Evolutionary conservation across 768 basidiomycete species (phyloP).

Genomic region (Agrocybe chaxingu): DNA sequence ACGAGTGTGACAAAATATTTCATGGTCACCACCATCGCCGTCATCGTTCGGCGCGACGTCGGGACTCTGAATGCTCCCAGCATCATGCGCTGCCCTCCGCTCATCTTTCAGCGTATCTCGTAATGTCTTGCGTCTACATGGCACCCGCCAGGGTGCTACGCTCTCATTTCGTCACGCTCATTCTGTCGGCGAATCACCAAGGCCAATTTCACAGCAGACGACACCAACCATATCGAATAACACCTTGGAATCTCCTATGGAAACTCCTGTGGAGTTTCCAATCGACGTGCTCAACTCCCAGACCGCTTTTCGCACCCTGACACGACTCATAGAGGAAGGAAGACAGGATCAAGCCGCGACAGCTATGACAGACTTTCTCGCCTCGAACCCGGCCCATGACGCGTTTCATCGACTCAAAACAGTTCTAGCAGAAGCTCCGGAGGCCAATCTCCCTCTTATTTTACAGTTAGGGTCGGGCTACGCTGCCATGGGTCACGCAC

Average conservation of each 20-base stretch:
- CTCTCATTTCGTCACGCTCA: slow-evolving; percentile 8
- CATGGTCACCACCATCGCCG: slow-evolving; percentile 4
- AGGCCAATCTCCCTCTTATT: slow-evolving; percentile 33
- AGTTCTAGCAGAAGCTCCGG: slow-evolving; percentile 21
- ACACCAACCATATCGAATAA: background rate
- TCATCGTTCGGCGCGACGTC: background rate
- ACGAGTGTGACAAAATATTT: slow-evolving; percentile 10
- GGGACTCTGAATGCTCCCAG: slow-evolving; percentile 28
- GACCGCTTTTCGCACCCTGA: slow-evolving; percentile 14
- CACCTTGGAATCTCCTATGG: background rate
- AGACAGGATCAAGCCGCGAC: slow-evolving; percentile 26
- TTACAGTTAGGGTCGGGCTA: slow-evolving; percentile 39
- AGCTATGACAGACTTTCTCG: slow-evolving; percentile 14
- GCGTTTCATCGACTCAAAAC: slow-evolving; percentile 13
- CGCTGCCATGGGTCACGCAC: slow-evolving; percentile 44
- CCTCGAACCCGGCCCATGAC: slow-evolving; percentile 3
- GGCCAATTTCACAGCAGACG: too few species aligned
- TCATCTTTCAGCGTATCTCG: slow-evolving; percentile 16
- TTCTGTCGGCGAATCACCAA: background rate
- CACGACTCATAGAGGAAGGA: slow-evolving; percentile 23
- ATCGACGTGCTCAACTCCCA: slow-evolving; percentile 19
- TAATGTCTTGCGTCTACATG: background rate
- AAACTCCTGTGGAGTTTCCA: slow-evolving; percentile 11
- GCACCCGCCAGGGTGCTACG: background rate
- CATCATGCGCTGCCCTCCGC: slow-evolving; percentile 30